Evolutionary conservation across 2,329 filamentous ascomycete species (phyloP), one percentile per base, ranked within the genome.

Genomic region (Lasiodiplodia theobromae): DNA sequence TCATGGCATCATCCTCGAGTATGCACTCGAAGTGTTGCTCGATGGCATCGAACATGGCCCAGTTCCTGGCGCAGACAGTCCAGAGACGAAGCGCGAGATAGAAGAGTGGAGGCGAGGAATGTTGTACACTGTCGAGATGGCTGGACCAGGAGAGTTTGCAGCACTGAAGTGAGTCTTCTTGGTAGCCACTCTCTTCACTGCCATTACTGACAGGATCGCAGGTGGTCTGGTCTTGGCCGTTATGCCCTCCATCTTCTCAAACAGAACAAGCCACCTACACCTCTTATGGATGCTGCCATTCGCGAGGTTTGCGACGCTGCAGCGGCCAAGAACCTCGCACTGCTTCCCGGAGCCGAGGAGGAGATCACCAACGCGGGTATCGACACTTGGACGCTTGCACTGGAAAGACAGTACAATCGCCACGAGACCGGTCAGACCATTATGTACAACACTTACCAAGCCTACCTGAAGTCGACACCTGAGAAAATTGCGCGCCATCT

Each of bases 311-410:
- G 93, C 80, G 83, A 89, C 57, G 86, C 91, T 18, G 93, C 93
- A 0, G 85, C 87, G 2, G 82, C 87, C 47, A 88, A 90, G 64
- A 88, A 90, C 28, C 88, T 97, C 2, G 86, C 88, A 3, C 85
- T 97, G 1, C 87, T 97, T 2, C 93, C 97, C 71, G 93, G 96
- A 71, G 94, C 93, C 1, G 94, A 97, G 80, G 93, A 97, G 78
- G 89, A 90, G 68, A 86, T 87, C 67, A 86, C 96, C 37, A 92
- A 97, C 80, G 82, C 86, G 1, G 80, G 82, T 2, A 87, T 87
- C 70, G 85, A 87, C 71, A 71, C 76, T 21, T 87, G 85, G 85
- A 83, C 84, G 8, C 81, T 86, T 69, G 82, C 82, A 62, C 79
- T 87, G 57, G 86, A 86, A 82, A 81, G 85, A 40, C 81, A 81